These are phyloP conservation scores for Tilletia caries DNA, from an alignment of 1,284 basidiomycete species.

Conservation along the genomic window DNA sequence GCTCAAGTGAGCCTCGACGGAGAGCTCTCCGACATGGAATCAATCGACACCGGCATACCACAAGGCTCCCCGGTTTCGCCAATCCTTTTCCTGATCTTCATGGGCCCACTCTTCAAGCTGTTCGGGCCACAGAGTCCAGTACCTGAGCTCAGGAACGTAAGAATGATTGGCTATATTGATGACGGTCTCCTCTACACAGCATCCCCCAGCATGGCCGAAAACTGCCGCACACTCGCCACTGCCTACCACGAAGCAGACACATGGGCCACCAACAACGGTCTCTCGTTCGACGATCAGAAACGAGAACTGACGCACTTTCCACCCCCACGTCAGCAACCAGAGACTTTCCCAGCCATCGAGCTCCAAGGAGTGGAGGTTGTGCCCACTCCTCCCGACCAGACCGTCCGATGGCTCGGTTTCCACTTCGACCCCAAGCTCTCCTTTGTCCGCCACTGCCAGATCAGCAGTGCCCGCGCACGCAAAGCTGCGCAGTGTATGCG, in stretches of 20 bases:
- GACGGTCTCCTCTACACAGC: background rate
- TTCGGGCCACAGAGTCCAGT: background rate
- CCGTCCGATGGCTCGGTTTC: conserved; percentile 51
- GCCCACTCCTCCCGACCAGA: background rate
- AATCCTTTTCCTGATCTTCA: background rate
- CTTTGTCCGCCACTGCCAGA: conserved; percentile 45
- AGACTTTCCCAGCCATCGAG: background rate
- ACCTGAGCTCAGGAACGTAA: background rate
- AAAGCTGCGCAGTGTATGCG: conserved; percentile 41
- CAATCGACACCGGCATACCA: background rate
- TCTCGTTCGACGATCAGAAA: background rate
- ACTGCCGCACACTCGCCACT: background rate
- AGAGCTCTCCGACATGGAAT: background rate
- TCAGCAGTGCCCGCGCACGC: conserved; percentile 33
- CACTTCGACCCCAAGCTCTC: conserved; percentile 42
- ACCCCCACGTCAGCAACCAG: background rate
- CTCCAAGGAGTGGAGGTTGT: background rate
- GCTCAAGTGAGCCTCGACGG: background rate
- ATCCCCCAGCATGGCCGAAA: background rate
- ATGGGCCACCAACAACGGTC: background rate
- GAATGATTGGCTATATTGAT: background rate
- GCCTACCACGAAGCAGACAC: background rate
- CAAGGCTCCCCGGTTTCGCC: background rate
- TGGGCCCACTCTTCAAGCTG: background rate
- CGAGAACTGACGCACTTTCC: background rate